These are phyloP conservation scores for Nannizziopsis barbatae DNA, from an alignment of 2,329 filamentous ascomycete species.

Conservation along the genomic window DNA sequence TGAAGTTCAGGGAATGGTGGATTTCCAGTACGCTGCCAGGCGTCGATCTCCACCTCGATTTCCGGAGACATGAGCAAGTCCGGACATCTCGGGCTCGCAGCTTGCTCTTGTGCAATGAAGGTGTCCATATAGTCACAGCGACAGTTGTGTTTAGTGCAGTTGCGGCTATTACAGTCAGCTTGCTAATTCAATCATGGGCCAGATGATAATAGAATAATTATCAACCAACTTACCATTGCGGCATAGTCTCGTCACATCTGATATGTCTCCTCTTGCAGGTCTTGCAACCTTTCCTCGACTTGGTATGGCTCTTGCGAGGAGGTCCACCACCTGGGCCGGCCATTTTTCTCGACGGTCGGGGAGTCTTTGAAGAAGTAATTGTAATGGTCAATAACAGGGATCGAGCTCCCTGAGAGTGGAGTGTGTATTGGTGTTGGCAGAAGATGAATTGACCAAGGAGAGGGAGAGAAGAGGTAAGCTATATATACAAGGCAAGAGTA, in stretches of 20 bases:
- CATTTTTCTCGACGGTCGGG: conserved; percentile 42
- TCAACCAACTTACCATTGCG: conserved; percentile 65
- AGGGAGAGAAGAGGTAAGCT: background rate
- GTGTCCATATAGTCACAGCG: conserved; percentile 96
- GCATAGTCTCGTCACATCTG: conserved; percentile 92
- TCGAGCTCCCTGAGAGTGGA: background rate
- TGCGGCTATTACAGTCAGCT: conserved; percentile 54
- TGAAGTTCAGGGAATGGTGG: conserved; percentile 77
- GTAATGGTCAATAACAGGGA: background rate
- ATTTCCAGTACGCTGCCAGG: conserved; percentile 72
- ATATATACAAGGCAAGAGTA: conserved; percentile 8
- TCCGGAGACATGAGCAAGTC: conserved; percentile 76
- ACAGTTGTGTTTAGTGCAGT: conserved; percentile 98
- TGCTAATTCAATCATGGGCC: background rate
- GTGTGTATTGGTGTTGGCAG: background rate
- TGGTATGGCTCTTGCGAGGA: conserved; percentile 85
- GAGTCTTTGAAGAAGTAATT: background rate
- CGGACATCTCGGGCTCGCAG: conserved; percentile 42
- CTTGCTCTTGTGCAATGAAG: conserved; percentile 44
- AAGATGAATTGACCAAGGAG: background rate
- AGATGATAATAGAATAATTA: background rate
- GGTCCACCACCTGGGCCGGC: conserved; percentile 90
- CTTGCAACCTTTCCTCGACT: conserved; percentile 96
- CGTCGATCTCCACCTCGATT: conserved; percentile 66
- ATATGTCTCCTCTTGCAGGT: conserved; percentile 97